These are phyloP conservation scores for Hypericum perforatum DNA, from an alignment of 345 rosid species.

Conservation along the genomic window DNA sequence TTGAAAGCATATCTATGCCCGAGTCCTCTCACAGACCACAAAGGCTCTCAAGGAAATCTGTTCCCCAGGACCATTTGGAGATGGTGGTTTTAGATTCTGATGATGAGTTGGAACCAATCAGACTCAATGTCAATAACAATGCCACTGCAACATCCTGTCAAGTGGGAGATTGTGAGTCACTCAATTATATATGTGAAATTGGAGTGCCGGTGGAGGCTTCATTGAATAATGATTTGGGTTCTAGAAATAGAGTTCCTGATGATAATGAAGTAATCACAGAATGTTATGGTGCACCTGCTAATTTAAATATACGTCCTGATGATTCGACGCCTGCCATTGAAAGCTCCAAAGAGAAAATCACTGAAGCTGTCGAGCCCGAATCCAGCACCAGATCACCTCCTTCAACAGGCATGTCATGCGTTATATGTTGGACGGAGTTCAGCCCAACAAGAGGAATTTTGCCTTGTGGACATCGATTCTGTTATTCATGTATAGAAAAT, in stretches of 20 bases:
- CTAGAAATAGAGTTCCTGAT: constrained; percentile 20
- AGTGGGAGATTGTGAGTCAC: constrained; percentile 12
- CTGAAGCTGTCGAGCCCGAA: constrained; percentile 19
- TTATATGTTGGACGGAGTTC: constrained; percentile 87
- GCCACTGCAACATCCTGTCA: constrained; percentile 6
- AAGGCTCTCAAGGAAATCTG: constrained; percentile 38
- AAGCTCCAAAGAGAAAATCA: constrained; percentile 15
- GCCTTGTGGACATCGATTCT: constrained; percentile 93
- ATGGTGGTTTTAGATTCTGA: constrained; percentile 32
- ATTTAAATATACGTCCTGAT: constrained; percentile 10
- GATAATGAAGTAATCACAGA: constrained; percentile 32
- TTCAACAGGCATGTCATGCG: constrained; percentile 60
- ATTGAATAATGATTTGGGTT: constrained; percentile 12
- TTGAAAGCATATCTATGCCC: constrained; percentile 18
- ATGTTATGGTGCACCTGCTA: constrained; percentile 16
- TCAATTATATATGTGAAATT: constrained; percentile 14
- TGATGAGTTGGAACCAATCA: constrained; percentile 20
- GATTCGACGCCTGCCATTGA: constrained; percentile 11
- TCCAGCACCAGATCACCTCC: constrained; percentile 14
- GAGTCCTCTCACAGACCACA: constrained; percentile 35
- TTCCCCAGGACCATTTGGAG: constrained; percentile 20
- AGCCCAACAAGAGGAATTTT: constrained; percentile 77
- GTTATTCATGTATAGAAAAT: constrained; percentile 71
- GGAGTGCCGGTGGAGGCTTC: constrained; percentile 32
- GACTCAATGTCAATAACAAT: constrained; percentile 10